Conservation (phyloP, 495 filamentous ascomycete genomes). For the Neurospora intermedia region DNA sequence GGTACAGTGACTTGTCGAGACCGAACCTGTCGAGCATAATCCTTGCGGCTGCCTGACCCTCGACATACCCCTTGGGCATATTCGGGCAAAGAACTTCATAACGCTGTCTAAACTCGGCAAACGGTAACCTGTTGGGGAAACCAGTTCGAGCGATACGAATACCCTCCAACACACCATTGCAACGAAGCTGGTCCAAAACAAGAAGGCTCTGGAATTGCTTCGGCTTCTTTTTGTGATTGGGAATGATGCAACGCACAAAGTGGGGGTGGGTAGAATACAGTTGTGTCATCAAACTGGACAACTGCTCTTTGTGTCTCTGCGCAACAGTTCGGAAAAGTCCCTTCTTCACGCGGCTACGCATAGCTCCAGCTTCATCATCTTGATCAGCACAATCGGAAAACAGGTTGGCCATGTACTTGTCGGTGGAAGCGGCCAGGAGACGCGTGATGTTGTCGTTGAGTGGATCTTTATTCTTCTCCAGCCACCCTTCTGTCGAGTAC, state of each 20-base stretch:
- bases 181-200: conserved; percentile 90
- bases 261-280: conserved; percentile 94
- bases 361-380: conserved; percentile 52
- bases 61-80: conserved; percentile 83
- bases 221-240: conserved; percentile 96
- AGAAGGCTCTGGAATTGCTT: conserved; percentile 83
- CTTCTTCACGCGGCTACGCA: conserved; percentile 84
- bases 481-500: conserved; percentile 89
- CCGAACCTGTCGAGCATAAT: conserved; percentile 85
- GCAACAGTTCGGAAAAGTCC: conserved; percentile 95
- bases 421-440: conserved; percentile 68
- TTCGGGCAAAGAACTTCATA: conserved; percentile 92
- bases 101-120: conserved; percentile 87
- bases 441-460: conserved; percentile 93
- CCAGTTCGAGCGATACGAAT: conserved; percentile 96
- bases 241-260: conserved; percentile 95
- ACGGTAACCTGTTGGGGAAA: conserved; percentile 91
- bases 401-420: conserved; percentile 72
- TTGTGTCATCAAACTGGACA: conserved; percentile 90
- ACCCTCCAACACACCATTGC: conserved; percentile 97
- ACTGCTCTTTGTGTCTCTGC: conserved; percentile 93
- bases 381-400: conserved; percentile 79
- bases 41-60: conserved; percentile 74
- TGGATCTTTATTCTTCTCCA: conserved; percentile 99
- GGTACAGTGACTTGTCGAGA: conserved; percentile 75